phyloP scores from a whole-genome alignment of 352 stramenopile genomes.

The Phytophthora multivora region DNA sequence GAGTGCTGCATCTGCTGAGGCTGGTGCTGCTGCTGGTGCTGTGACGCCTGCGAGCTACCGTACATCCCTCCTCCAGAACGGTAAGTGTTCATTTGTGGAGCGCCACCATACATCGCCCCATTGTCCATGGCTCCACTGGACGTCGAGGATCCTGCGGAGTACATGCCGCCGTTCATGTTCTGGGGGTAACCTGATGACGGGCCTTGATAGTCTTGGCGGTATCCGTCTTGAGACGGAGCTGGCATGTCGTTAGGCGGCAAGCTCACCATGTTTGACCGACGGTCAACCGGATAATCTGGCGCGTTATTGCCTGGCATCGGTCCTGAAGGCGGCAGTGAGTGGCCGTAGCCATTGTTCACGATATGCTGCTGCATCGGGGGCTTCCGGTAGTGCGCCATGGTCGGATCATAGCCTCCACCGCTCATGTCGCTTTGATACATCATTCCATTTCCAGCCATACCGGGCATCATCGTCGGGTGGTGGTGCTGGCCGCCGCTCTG shows the following conservation, averaged over 20 bases:
- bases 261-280: constrained; percentile 47
- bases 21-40: constrained; percentile 29
- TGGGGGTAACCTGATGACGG: constrained; percentile 24
- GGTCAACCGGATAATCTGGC: constrained; percentile 51
- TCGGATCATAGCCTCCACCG: constrained; percentile 52
- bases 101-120: constrained; percentile 32
- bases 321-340: constrained; percentile 39
- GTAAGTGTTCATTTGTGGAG: constrained; percentile 45
- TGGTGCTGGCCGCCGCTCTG: constrained; percentile 29
- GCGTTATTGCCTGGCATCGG: constrained; percentile 21
- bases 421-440: constrained; percentile 57
- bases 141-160: constrained; percentile 34
- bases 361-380: constrained; percentile 39
- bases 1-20: constrained; percentile 42
- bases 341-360: constrained; percentile 46
- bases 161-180: constrained; percentile 56
- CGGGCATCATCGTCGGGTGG: constrained; percentile 21
- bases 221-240: constrained; percentile 27
- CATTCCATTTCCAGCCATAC: constrained; percentile 30
- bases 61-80: constrained; percentile 35
- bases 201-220: constrained; percentile 32
- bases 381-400: constrained; percentile 58
- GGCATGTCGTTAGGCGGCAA: constrained; percentile 40
- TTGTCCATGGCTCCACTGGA: constrained; percentile 31
- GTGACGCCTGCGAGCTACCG: constrained; percentile 22